A percentile compares a stretch with the other conserved stretches of the same genome.
phyloP scores from a whole-genome alignment of 2,329 filamentous ascomycete genomes.

The Periconia sp. region DNA sequence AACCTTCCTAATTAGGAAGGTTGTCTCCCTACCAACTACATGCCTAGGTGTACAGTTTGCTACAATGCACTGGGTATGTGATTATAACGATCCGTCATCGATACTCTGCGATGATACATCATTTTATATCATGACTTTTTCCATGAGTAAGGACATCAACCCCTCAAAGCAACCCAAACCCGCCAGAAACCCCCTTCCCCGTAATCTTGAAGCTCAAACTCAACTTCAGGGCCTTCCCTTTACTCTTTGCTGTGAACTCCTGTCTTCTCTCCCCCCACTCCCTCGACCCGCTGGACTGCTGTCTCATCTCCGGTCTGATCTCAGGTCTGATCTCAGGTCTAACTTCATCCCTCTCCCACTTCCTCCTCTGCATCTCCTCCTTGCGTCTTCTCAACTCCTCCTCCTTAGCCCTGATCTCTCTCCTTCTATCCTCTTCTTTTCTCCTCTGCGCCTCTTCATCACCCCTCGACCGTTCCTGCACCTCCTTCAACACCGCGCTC shows the following conservation, averaged over 20 bases:
- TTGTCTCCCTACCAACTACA: no score
- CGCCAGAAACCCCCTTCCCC: slow-evolving; percentile 21
- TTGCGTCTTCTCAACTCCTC: slow-evolving; percentile 5
- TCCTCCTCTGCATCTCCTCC: slow-evolving; percentile 4
- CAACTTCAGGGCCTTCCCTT: slow-evolving; percentile 31
- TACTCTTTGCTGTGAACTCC: slow-evolving; percentile 25
- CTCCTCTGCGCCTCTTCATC: slow-evolving; percentile 4
- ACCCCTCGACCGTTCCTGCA: slow-evolving; percentile 6
- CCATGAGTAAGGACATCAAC: no score
- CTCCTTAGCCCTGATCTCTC: not conserved
- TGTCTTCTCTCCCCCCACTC: slow-evolving; percentile 31
- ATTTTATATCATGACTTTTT: no score
- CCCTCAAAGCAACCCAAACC: slow-evolving; percentile 1
- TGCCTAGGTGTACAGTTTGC: no score
- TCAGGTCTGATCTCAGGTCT: slow-evolving; percentile 1
- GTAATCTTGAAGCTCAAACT: slow-evolving; percentile 33
- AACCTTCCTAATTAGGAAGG: no score
- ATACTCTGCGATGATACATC: no score
- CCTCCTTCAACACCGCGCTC: slow-evolving; percentile 21
- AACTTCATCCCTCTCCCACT: no score
- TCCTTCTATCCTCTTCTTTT: slow-evolving; percentile 2
- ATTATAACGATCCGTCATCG: no score
- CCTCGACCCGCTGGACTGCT: slow-evolving; percentile 23
- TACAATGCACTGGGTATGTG: no score
- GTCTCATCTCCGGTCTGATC: slow-evolving; percentile 16